A percentile compares a stretch with the other conserved stretches of the same genome.
phyloP scores from a whole-genome alignment of 352 stramenopile species.

The Globisporangium yorkense region DNA sequence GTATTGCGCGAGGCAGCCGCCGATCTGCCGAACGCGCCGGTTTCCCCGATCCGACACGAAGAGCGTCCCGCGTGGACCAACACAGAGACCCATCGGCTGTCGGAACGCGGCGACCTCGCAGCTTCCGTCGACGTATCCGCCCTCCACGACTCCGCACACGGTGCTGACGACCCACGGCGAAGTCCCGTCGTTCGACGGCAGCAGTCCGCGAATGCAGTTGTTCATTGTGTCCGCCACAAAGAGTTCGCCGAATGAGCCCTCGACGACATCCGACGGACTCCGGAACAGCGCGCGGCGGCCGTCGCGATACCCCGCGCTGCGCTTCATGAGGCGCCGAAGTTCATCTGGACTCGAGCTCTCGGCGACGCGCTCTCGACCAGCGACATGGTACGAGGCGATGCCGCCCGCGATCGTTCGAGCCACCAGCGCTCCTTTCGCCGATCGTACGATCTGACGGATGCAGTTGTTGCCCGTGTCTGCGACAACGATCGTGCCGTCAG shows the following conservation, averaged over 20 bases:
- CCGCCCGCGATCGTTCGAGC: conserved; percentile 35
- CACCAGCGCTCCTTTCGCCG: conserved; percentile 18
- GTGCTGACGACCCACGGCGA: conserved; percentile 22
- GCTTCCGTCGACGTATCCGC: conserved; percentile 27
- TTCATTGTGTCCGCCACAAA: conserved; percentile 56
- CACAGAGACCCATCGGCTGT: conserved; percentile 30
- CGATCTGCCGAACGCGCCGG: conserved; percentile 35
- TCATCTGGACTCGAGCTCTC: conserved; percentile 7
- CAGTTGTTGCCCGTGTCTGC: conserved; percentile 53
- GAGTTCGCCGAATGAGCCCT: conserved; percentile 22
- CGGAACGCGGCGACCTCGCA: conserved; percentile 28
- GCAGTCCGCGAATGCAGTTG: conserved; percentile 40
- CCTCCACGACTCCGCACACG: conserved; percentile 19
- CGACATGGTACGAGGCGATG: conserved; percentile 5
- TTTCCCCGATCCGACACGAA: conserved; percentile 44
- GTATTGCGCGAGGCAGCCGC: conserved; percentile 15
- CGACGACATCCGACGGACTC: conserved; percentile 27
- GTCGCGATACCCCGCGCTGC: conserved; percentile 23
- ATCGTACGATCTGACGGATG: conserved; percentile 32
- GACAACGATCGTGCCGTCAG: conserved; percentile 32
- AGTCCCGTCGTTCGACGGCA: conserved; percentile 7
- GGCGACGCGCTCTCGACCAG: conserved; percentile 1
- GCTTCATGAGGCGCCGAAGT: conserved; percentile 6
- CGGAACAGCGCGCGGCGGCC: conserved; percentile 33
- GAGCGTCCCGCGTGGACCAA: conserved; percentile 19